Evolutionary conservation across 1,139 yeast species (phyloP).

Genomic region (Kodamaea anthophila): DNA sequence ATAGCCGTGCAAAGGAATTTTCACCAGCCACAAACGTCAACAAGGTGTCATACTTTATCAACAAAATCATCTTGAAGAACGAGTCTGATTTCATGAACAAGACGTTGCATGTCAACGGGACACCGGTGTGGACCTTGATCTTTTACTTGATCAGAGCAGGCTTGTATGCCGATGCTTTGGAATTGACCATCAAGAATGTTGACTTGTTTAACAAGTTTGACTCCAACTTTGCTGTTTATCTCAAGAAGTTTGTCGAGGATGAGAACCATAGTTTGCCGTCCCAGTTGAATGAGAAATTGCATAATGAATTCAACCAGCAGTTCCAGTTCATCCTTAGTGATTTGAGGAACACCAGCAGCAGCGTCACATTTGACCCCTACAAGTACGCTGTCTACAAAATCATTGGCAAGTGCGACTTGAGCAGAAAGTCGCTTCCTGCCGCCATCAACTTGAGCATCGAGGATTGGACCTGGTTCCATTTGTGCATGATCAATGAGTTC

Average conservation of each 20-base stretch:
- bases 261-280: constrained; percentile 43
- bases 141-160: constrained; percentile 86
- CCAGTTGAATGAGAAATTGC: constrained; percentile 65
- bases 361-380: constrained; percentile 66
- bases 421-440: constrained; percentile 68
- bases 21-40: constrained; percentile 61
- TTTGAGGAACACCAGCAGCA: constrained; percentile 24
- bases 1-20: constrained; percentile 46
- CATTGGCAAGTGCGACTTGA: constrained; percentile 83
- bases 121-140: constrained; percentile 88
- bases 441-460: constrained; percentile 74
- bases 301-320: constrained; percentile 78
- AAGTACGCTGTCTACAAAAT: constrained; percentile 87
- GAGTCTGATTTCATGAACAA: constrained; percentile 27
- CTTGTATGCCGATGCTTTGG: constrained; percentile 66
- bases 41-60: constrained; percentile 63
- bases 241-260: constrained; percentile 67
- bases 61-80: constrained; percentile 40
- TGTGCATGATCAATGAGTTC: constrained; percentile 64
- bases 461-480: constrained; percentile 96
- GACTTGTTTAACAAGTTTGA: constrained; percentile 75
- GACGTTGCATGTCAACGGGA: constrained; percentile 57
- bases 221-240: constrained; percentile 73
- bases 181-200: constrained; percentile 26
- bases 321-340: constrained; percentile 58